A percentile compares a stretch with the other conserved stretches of the same genome.
These are phyloP conservation scores for Colletotrichum gigasporum DNA, from an alignment of 2,329 filamentous ascomycete genomes.

Conservation along the genomic window DNA sequence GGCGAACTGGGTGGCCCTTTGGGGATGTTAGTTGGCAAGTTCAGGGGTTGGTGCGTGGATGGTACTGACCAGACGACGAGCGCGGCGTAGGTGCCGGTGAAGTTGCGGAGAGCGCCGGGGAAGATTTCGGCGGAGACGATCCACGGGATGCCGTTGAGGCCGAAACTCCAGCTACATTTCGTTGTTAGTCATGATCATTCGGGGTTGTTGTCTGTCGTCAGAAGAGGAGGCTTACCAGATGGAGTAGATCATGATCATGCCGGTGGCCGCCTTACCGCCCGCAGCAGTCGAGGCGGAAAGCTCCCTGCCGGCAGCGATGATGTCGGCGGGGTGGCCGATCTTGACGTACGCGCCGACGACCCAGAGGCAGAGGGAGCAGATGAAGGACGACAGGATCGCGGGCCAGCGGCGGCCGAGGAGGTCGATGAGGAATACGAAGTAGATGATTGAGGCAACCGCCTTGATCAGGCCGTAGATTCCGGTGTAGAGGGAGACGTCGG, in stretches of 20 bases:
- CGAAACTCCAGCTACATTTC: slow-evolving; percentile 48
- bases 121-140: slow-evolving; percentile 56
- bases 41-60: not conserved
- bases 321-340: slow-evolving; percentile 55
- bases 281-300: slow-evolving; percentile 51
- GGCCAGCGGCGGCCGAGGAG: slow-evolving; percentile 48
- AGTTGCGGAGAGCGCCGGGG: slow-evolving; percentile 51
- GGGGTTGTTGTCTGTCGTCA: accelerated
- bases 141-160: slow-evolving; percentile 56
- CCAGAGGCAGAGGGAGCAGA: slow-evolving; percentile 59
- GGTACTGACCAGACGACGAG: slow-evolving; percentile 31
- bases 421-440: slow-evolving; percentile 50
- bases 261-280: slow-evolving; percentile 62
- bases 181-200: not conserved
- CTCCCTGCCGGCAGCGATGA: slow-evolving; percentile 52
- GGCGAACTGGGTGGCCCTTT: slow-evolving; percentile 51
- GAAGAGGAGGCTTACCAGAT: slow-evolving; percentile 53
- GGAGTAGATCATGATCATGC: slow-evolving; percentile 64
- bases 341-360: slow-evolving; percentile 63
- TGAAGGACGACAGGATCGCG: slow-evolving; percentile 56
- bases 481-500: slow-evolving; percentile 54
- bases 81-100: slow-evolving; percentile 51
- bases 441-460: slow-evolving; percentile 50
- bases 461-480: slow-evolving; percentile 60
- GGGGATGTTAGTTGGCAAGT: slow-evolving; percentile 30